phyloP scores from a whole-genome alignment of 2,329 filamentous ascomycete species.

The Plenodomus lindquistii region DNA sequence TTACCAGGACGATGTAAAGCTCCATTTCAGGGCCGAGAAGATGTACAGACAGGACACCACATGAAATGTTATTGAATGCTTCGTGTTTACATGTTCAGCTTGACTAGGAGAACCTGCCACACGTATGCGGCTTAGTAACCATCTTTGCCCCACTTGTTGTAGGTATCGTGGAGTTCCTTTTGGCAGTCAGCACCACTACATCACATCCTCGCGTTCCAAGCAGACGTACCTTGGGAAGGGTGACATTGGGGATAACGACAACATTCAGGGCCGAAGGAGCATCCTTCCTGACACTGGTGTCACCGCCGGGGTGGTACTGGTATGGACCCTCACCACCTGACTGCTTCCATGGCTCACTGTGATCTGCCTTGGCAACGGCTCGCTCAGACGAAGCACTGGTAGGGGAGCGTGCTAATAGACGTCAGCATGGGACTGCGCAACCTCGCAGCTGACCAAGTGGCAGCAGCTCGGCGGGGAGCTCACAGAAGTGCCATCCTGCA shows the following conservation, averaged over 20 bases:
- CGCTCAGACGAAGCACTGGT: slow-evolving; percentile 83
- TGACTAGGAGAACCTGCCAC: not conserved
- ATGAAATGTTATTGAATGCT: not conserved
- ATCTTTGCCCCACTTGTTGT: slow-evolving; percentile 99
- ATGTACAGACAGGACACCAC: slow-evolving; percentile 17
- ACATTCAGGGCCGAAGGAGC: slow-evolving; percentile 95
- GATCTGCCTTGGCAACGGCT: slow-evolving; percentile 71
- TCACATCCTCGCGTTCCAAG: not conserved
- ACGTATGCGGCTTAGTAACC: slow-evolving; percentile 61
- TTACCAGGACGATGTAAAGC: not conserved
- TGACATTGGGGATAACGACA: slow-evolving; percentile 91
- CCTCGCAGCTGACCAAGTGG: slow-evolving; percentile 3
- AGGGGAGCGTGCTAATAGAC: slow-evolving; percentile 72
- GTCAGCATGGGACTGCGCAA: slow-evolving; percentile 14
- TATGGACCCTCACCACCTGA: slow-evolving; percentile 62
- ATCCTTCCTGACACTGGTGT: slow-evolving; percentile 77
- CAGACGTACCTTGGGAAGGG: slow-evolving; percentile 69
- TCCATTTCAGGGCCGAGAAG: not conserved
- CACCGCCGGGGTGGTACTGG: slow-evolving; percentile 75
- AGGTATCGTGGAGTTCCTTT: slow-evolving; percentile 89
- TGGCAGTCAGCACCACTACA: slow-evolving; percentile 2
- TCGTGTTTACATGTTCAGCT: slow-evolving; percentile 3
- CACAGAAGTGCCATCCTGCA: slow-evolving; percentile 89
- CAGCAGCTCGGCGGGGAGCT: slow-evolving; percentile 21
- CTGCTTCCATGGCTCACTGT: slow-evolving; percentile 90